Conservation (phyloP, 768 basidiomycete genomes). For the Stropharia rugosoannulata region DNA sequence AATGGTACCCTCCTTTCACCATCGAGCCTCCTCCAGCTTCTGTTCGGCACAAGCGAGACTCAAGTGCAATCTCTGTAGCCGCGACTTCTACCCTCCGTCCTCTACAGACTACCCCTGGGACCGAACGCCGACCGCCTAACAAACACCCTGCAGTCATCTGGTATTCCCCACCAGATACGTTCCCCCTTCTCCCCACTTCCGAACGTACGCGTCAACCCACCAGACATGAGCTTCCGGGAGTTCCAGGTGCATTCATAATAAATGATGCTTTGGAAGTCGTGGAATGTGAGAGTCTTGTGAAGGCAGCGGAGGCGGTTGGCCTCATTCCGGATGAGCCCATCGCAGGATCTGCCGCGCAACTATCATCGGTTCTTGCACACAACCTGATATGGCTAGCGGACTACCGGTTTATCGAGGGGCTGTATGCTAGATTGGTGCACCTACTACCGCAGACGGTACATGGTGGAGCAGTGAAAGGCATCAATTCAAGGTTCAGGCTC, state of each 20-base stretch:
- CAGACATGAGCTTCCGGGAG: constrained; percentile 39
- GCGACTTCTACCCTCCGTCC: constrained; percentile 22
- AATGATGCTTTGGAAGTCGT: constrained; percentile 42
- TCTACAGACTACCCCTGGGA: constrained; percentile 38
- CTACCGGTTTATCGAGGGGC: constrained; percentile 33
- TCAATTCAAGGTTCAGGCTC: constrained; percentile 48
- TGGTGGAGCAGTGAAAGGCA: constrained; percentile 43
- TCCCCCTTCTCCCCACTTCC: constrained; percentile 24
- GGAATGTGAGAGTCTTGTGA: constrained; percentile 46
- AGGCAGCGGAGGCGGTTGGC: constrained; percentile 44
- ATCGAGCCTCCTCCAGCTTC: constrained; percentile 16
- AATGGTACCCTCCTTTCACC: constrained; percentile 34
- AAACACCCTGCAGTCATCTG: constrained; percentile 51
- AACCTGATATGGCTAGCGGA: constrained; percentile 58
- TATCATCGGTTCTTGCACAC: constrained; percentile 45
- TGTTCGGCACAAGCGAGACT: constrained; percentile 5
- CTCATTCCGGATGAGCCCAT: constrained; percentile 51
- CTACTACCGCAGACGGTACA: constrained; percentile 39
- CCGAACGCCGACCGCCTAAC: constrained; percentile 53
- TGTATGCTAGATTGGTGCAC: constrained; percentile 41
- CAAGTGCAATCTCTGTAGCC: constrained; percentile 12
- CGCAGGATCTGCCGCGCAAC: constrained; percentile 41
- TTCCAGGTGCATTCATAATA: constrained; percentile 48
- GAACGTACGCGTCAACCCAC: constrained; percentile 25
- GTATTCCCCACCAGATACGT: constrained; percentile 35